Conservation (phyloP, 2,329 filamentous ascomycete genomes). For the Cladosporium colombiae region DNA sequence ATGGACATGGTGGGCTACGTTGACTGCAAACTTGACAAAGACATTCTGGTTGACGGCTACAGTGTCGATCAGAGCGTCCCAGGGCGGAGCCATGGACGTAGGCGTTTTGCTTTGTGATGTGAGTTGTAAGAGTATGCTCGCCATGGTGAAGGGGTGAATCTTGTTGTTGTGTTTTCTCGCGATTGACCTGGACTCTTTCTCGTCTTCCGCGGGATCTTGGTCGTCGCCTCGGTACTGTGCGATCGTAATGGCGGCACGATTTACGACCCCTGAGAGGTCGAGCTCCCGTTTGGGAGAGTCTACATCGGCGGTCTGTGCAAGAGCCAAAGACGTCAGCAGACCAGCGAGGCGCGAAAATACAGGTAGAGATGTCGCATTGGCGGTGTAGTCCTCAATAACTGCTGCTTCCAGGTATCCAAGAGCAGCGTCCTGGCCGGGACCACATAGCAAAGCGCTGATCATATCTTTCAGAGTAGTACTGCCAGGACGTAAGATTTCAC, state of each 20-base stretch:
- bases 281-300: not conserved
- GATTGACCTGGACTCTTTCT: not conserved
- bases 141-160: constrained; percentile 12
- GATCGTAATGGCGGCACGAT: not conserved
- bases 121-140: constrained; percentile 5
- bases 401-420: constrained; percentile 10
- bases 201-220: not conserved
- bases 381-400: not conserved
- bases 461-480: constrained; percentile 5
- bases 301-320: not conserved
- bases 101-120: not conserved
- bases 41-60: not conserved
- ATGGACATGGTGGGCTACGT: constrained; percentile 4
- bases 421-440: constrained; percentile 9
- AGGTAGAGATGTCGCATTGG: not conserved
- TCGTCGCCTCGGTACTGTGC: not conserved
- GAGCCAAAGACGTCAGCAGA: not conserved
- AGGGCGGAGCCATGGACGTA: not conserved
- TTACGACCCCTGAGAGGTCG: not conserved
- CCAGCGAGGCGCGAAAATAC: constrained; percentile 12
- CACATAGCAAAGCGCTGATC: constrained; percentile 12
- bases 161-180: not conserved
- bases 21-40: constrained; percentile 14
- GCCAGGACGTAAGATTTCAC: constrained; percentile 1
- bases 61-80: not conserved